Conservation (phyloP, 495 filamentous ascomycete genomes). For the Aspergillus cristatus region DNA sequence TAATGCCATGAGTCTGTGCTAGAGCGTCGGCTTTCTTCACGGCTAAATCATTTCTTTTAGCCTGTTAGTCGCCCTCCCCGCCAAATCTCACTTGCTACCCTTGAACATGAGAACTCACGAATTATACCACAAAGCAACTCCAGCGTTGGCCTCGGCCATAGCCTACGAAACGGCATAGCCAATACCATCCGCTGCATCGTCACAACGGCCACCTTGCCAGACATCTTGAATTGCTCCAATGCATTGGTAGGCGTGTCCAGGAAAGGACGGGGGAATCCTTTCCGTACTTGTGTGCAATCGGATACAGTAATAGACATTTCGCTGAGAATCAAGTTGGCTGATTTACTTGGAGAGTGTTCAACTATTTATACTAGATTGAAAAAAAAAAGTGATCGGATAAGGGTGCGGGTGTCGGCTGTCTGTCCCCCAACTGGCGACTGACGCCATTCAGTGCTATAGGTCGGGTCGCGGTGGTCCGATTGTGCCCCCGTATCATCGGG, state of each 20-base stretch:
- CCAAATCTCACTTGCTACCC: background rate
- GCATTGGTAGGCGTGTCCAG: constrained; percentile 1
- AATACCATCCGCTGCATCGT: constrained; percentile 29
- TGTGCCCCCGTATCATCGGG: too few relatives aligned
- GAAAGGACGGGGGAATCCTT: constrained; percentile 4
- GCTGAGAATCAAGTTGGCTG: background rate
- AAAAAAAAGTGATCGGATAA: too few relatives aligned
- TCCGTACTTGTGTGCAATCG: background rate
- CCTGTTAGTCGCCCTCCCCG: background rate
- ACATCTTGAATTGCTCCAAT: constrained; percentile 22
- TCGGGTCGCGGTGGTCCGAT: too few relatives aligned
- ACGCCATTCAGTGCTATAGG: too few relatives aligned
- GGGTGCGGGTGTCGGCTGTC: too few relatives aligned
- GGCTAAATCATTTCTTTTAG: constrained; percentile 21
- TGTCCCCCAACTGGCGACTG: too few relatives aligned
- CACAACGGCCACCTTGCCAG: constrained; percentile 29
- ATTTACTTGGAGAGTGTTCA: too few relatives aligned
- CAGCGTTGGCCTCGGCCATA: constrained; percentile 26
- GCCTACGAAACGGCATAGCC: constrained; percentile 24
- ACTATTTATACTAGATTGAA: too few relatives aligned
- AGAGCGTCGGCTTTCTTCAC: constrained; percentile 24
- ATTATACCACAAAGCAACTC: background rate
- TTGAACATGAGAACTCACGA: constrained; percentile 13
- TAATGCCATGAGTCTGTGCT: constrained; percentile 23
- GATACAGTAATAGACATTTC: constrained; percentile 2